Evolutionary conservation across 2,329 filamentous ascomycete species (phyloP), one percentile per base, ranked within the genome.

Genomic region (Tolypocladium endophyticum): DNA sequence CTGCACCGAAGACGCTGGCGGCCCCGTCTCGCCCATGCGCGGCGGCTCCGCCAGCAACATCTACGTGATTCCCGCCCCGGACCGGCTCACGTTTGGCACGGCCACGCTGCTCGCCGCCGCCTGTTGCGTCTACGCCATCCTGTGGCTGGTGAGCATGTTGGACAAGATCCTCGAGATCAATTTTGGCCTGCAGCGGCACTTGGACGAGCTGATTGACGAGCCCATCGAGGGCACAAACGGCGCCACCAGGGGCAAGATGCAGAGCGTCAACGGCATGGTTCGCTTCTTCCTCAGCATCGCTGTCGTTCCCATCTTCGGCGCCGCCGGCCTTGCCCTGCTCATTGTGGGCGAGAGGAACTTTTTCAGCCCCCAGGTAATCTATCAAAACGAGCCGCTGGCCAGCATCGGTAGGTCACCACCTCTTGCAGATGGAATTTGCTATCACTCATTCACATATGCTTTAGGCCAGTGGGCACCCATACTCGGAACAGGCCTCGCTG

Each of bases 341-440:
- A 73, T 85, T 4, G 70, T 85, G 0, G 86, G 86, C 0, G 86
- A 88, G 69, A 75, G 76, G 38, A 88, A 89, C 64, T 84, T 88
- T 63, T 87, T 78, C 64, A 87, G 82, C 55, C 25, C 59, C 0
- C 82, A 81, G 59, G 74, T 88, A 4, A 64, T 63, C 0, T 86
- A 82, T 61, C 77, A 86, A 61, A 87, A 82, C 0, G 86, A 89
- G 61, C 83, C 84, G 0, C 82, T 88, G 58, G 74, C 75, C 6
- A 85, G 80, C 62, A 77, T 88, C 56, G 84, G 83, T 84, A 71
- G 2, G 50, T 35, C 30, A 23, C 28, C 50, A 8, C 33, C n/a
- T 8, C 11, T 11, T 14, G 5, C 50, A 12, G 1, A n/a, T 12
- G 18, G 9, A n/a, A 2, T 2, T 53, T 11, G 18, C 30, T 4